Evolutionary conservation across 768 basidiomycete species (phyloP).

Genomic region (Mycena amicta): DNA sequence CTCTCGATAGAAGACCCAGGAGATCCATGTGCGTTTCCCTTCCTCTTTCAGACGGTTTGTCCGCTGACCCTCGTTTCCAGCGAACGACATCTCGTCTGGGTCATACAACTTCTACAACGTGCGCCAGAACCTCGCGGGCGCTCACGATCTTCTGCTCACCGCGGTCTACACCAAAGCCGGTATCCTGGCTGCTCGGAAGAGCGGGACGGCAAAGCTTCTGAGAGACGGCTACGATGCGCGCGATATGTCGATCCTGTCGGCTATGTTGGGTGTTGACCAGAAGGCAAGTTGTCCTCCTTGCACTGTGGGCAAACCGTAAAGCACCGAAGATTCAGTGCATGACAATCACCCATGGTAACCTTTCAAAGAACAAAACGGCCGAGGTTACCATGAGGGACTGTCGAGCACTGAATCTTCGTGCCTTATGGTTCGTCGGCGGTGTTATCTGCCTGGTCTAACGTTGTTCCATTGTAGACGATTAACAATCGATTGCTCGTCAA

Average conservation of each 20-base stretch:
- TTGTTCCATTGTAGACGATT: constrained; percentile 57
- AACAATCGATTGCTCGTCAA: constrained; percentile 71
- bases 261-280: constrained; percentile 80
- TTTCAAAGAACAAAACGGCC: too few species aligned
- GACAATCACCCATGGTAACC: too few species aligned
- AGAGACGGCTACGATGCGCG: constrained; percentile 48
- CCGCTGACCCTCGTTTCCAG: too few species aligned
- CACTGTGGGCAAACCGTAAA: not conserved
- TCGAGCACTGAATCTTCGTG: not conserved
- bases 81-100: constrained; percentile 90
- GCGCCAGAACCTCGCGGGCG: constrained; percentile 81
- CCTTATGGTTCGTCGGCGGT: too few species aligned
- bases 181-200: constrained; percentile 57
- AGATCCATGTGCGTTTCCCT: constrained; percentile 63
- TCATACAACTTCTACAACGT: constrained; percentile 86
- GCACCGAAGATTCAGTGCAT: too few species aligned
- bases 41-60: constrained; percentile 4
- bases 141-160: constrained; percentile 74
- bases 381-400: too few species aligned
- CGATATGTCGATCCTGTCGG: constrained; percentile 78
- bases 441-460: too few species aligned
- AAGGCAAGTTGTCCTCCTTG: constrained; percentile 52
- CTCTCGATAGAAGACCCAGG: constrained; percentile 94
- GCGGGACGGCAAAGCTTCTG: constrained; percentile 51
- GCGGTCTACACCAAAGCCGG: constrained; percentile 68